phyloP scores from a whole-genome alignment of 768 basidiomycete genomes.

The Cantharellus cinnabarinus region DNA sequence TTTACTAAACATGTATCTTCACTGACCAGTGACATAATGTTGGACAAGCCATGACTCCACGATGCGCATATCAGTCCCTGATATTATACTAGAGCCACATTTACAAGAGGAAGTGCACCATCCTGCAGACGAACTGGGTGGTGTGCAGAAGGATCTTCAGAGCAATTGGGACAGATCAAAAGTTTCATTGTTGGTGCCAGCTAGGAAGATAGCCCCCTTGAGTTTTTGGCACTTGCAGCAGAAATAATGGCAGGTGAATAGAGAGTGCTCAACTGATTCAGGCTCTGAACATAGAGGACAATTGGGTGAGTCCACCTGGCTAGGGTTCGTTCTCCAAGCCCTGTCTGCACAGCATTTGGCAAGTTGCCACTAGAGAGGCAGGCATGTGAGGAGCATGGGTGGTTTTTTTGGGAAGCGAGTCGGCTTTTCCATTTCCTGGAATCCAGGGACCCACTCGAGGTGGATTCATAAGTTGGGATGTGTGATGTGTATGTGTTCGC shows the following conservation, averaged over 20 bases:
- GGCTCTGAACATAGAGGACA: constrained; percentile 1
- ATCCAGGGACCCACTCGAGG: constrained; percentile 3
- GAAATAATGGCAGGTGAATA: background rate
- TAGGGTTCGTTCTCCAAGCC: background rate
- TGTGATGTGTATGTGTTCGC: background rate
- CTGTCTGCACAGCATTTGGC: background rate
- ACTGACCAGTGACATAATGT: too few species aligned
- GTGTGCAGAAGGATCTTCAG: background rate
- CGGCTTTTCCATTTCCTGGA: constrained; percentile 4
- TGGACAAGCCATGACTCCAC: too few species aligned
- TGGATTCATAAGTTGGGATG: background rate
- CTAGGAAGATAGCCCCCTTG: too few species aligned
- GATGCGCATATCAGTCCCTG: too few species aligned
- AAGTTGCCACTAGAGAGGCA: background rate
- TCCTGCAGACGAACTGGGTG: background rate
- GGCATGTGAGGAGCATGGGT: background rate
- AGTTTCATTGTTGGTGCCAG: background rate
- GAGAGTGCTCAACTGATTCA: constrained; percentile 7
- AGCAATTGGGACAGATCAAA: background rate
- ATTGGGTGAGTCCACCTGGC: constrained; percentile 2
- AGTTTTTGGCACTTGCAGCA: background rate
- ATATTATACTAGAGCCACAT: too few species aligned
- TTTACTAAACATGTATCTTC: too few species aligned
- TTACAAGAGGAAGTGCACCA: background rate
- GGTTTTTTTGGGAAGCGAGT: constrained; percentile 1